Evolutionary conservation across 768 basidiomycete species (phyloP), one percentile per base, ranked within the genome.

Genomic region (Termitomyces sp.): DNA sequence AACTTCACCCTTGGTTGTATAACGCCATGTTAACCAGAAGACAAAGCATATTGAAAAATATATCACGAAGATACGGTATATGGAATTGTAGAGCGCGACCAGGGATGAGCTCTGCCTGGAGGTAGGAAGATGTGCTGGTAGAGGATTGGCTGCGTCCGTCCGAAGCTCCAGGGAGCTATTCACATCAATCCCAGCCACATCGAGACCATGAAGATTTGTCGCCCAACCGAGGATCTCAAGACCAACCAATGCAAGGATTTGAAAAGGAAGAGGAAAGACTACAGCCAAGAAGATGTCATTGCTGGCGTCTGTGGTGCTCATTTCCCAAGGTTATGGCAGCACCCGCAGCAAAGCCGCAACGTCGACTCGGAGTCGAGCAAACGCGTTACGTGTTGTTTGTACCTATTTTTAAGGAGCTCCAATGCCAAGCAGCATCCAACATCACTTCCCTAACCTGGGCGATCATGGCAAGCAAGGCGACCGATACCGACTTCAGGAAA

Each of bases 141-240:
- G 68, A 37, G 70, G 61, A 50, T 64, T 58, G 34, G 62, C 56
- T 20, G 68, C 65, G 10, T 77, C 76, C 4, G 73, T 70, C 46
- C 77, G 76, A 26, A 94, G 74, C 67, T 91, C 91, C 68, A 99
- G 79, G 4, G 85, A 85, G 61, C 78, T 71, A 14, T 82, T 76
- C 0, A 83, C 85, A 70, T 99, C 94, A 40, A 98, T 73, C 22
- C 89, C 87, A 16, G 88, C 76, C 12, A 79, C 63, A 62, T 87
- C 78, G 46, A 98, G 84, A 49, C 90, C 83, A 71, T 98, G 95
- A 7, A 98, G 74, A 72, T 98, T 99, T 34, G 88, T 85, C 0
- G 94, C 94, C 95, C 96, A 99, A 61, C 88, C 88, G 4, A 96
- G 75, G 55, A 95, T 82, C 12, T 93, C 95, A 34, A 92, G 64